These are phyloP conservation scores for Citrus inodora DNA, from an alignment of 345 rosid species.

Conservation along the genomic window DNA sequence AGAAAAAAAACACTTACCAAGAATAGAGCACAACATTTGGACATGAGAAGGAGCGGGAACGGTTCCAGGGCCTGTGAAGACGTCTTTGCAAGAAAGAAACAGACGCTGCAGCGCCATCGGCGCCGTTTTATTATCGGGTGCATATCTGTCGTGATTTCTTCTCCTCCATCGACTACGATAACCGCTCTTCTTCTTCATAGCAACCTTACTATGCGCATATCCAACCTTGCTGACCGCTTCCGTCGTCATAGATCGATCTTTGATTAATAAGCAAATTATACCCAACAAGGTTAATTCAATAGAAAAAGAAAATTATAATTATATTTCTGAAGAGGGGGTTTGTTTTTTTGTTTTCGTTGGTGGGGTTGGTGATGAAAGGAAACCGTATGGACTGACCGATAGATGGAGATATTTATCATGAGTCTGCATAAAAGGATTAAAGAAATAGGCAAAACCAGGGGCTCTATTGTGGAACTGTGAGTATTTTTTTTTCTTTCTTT, in stretches of 20 bases:
- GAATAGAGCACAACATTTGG: conserved; percentile 31
- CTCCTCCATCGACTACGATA: background rate
- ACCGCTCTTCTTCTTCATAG: background rate
- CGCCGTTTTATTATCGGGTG: background rate
- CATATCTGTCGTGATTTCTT: background rate
- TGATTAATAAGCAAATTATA: too few relatives aligned
- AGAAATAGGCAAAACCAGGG: conserved; percentile 54
- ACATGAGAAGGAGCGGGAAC: conserved; percentile 52
- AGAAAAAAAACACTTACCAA: conserved; percentile 34
- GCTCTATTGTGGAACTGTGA: conserved; percentile 22
- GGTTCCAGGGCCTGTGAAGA: conserved; percentile 54
- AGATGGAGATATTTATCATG: too few relatives aligned
- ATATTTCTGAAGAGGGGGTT: too few relatives aligned
- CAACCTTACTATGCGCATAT: too few relatives aligned
- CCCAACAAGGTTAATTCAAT: too few relatives aligned
- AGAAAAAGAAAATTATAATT: too few relatives aligned
- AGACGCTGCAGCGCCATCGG: conserved; percentile 42
- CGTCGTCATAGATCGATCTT: too few relatives aligned
- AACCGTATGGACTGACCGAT: background rate
- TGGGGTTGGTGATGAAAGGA: background rate
- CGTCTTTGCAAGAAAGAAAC: conserved; percentile 37
- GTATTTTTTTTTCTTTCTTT: background rate
- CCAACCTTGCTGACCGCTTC: too few relatives aligned
- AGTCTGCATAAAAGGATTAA: too few relatives aligned
- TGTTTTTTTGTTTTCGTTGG: too few relatives aligned